Evolutionary conservation across 2,329 filamentous ascomycete genomes (phyloP).

Genomic region (Westerdykella aurantiaca): DNA sequence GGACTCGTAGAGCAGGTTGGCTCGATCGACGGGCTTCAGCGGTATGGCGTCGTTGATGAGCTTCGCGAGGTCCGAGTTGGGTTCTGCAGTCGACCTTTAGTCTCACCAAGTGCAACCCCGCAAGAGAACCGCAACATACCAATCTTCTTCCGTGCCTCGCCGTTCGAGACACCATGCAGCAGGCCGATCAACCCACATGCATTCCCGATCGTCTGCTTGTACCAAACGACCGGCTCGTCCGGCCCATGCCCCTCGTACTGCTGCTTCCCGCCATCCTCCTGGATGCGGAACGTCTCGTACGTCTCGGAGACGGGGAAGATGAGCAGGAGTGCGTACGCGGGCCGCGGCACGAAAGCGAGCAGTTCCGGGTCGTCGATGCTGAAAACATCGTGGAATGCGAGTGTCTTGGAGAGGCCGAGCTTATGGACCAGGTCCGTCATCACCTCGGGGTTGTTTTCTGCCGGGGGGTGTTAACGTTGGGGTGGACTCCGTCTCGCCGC

Average conservation of each 20-base stretch:
- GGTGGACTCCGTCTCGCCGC: not conserved
- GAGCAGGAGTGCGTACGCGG: conserved; percentile 80
- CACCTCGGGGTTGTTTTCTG: conserved; percentile 78
- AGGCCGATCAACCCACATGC: conserved; percentile 90
- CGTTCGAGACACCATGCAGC: conserved; percentile 78
- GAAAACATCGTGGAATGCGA: conserved; percentile 87
- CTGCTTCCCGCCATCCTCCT: conserved; percentile 61
- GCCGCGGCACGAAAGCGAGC: conserved; percentile 80
- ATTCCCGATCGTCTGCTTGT: conserved; percentile 90
- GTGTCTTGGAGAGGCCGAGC: conserved; percentile 72
- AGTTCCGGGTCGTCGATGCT: conserved; percentile 81
- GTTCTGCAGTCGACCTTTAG: conserved; percentile 20
- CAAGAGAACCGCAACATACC: not conserved
- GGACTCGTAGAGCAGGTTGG: conserved; percentile 71
- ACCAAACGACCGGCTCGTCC: conserved; percentile 80
- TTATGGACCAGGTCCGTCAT: conserved; percentile 80
- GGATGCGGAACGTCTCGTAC: conserved; percentile 70
- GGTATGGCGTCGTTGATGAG: conserved; percentile 67
- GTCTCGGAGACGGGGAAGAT: conserved; percentile 79
- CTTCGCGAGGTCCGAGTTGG: conserved; percentile 54
- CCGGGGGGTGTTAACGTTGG: conserved; percentile 9
- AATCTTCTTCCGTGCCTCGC: conserved; percentile 52
- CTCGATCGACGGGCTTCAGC: conserved; percentile 60
- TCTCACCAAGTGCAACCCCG: not conserved
- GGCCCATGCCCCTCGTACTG: conserved; percentile 65